Evolutionary conservation across 495 filamentous ascomycete genomes (phyloP).

Genomic region (Acidiella bohemica): DNA sequence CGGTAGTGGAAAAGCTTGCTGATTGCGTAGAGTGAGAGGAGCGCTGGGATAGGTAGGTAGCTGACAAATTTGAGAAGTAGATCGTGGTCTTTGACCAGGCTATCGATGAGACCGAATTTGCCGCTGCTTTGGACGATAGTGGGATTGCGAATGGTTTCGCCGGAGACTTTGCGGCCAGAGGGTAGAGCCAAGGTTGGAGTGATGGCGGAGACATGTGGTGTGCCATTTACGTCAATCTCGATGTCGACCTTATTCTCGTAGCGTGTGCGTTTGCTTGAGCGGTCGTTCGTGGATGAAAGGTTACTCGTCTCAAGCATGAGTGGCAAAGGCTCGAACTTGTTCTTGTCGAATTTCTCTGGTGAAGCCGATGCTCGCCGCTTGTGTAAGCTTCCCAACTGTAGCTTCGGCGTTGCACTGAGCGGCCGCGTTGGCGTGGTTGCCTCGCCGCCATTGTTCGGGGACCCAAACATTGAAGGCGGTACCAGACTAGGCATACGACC

Average conservation of each 20-base stretch:
- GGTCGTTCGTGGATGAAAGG: not conserved
- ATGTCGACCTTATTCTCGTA: constrained; percentile 14
- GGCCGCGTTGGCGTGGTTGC: too few species aligned
- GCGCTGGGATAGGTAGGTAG: constrained; percentile 35
- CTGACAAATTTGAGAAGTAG: constrained; percentile 38
- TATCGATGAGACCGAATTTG: constrained; percentile 38
- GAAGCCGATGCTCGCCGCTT: constrained; percentile 12
- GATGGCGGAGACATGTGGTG: constrained; percentile 9
- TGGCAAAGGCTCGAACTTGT: constrained; percentile 15
- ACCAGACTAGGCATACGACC: too few species aligned
- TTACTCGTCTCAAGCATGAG: not conserved
- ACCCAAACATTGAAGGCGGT: too few species aligned
- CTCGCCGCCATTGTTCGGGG: too few species aligned
- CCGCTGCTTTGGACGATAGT: not conserved
- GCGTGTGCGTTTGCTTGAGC: constrained; percentile 5
- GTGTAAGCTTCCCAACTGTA: constrained; percentile 10
- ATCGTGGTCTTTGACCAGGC: constrained; percentile 35
- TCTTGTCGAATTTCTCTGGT: constrained; percentile 15
- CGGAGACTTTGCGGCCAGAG: constrained; percentile 1
- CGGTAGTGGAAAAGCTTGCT: constrained; percentile 42
- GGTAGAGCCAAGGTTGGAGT: constrained; percentile 3
- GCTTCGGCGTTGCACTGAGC: too few species aligned
- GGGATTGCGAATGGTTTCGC: constrained; percentile 1
- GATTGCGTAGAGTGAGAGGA: constrained; percentile 45
- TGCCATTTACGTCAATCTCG: constrained; percentile 8